Base-by-base conservation (phyloP, 106 monocot genomes). In the Phalaenopsis aphrodite region DNA sequence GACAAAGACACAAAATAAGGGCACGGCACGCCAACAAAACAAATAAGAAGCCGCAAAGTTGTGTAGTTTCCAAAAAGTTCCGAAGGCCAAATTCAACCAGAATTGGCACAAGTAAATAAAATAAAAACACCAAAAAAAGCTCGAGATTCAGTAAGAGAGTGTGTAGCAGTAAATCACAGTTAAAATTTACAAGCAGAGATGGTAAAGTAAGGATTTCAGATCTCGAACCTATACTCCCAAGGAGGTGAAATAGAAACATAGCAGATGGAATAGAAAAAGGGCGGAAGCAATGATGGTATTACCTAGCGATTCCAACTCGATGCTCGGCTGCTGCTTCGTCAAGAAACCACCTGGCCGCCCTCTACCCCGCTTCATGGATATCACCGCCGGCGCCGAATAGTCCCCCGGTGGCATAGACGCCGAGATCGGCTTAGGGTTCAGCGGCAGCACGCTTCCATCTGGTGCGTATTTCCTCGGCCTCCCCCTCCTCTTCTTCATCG, bases 381-480 rank as follows among this genome's bases (percentile, higher is more conserved):
- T 74, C 75, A 64, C 87, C 52, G 52, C 52, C 52, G 84, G 75
- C 37, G 80, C 83, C 52, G 90, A 79, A 81, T 86, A 87, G 46
- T 86, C 84, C 16, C 83, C 93, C 4, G 67, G 81, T 48, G 94
- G 88, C 74, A 78, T 81, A 23, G 94, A 91, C 24, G 90, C 82
- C 48, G 93, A 90, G 77, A 89, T 90, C 76, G 94, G 91, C 84
- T 77, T 82, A 43, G 86, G 84, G 42, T 83, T 91, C 71, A 90
- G 78, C 46, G 91, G 89, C 88, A 77, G 77, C 67, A 88, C 19
- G 74, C 85, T 92, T 79, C 94, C 94, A 47, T 94, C 94, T 5
- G 88, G 89, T 10, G 78, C 94, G 88, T 94, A 94, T 91, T 94
- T 94, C 87, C 94, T 91, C 77, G 94, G 94, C 87, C 94, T 83